Evolutionary conservation across 2,329 filamentous ascomycete species (phyloP).

Genomic region (Elsinoe arachidis): DNA sequence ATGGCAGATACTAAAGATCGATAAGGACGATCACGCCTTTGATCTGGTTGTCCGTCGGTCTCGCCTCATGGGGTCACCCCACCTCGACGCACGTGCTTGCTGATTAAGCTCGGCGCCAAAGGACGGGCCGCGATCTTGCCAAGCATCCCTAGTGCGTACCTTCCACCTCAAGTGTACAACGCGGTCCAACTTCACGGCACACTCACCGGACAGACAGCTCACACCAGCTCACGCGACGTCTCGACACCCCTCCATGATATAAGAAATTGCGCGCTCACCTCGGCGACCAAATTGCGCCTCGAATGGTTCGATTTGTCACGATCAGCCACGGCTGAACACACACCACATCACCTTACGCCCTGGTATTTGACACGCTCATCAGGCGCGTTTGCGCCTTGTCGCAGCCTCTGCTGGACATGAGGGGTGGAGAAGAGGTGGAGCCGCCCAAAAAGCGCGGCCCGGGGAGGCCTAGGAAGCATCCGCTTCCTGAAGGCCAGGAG

Average conservation of each 20-base stretch:
- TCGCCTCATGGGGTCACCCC: neutral
- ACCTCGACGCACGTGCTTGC: slow-evolving; percentile 1
- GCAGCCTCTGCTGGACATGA: slow-evolving; percentile 9
- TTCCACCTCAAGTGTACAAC: slow-evolving; percentile 11
- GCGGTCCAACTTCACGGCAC: neutral
- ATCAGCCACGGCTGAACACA: slow-evolving; percentile 10
- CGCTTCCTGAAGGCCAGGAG: slow-evolving; percentile 30
- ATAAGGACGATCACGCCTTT: slow-evolving; percentile 1
- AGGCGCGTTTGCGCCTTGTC: slow-evolving; percentile 10
- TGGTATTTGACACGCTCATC: slow-evolving; percentile 3
- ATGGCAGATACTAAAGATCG: neutral
- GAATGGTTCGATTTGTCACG: neutral
- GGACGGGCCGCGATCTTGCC: neutral
- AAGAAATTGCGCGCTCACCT: no score
- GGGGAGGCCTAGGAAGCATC: slow-evolving; percentile 21
- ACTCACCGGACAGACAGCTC: neutral
- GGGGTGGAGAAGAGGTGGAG: slow-evolving; percentile 12
- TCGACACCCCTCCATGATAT: neutral
- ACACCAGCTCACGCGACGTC: neutral
- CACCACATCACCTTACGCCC: neutral
- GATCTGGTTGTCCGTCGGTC: neutral
- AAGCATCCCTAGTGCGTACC: neutral
- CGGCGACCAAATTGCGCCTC: neutral
- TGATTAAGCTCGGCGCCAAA: neutral
- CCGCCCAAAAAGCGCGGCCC: slow-evolving; percentile 22